Base-by-base conservation (phyloP, 2,329 filamentous ascomycete genomes). In the Fonsecaea erecta region DNA sequence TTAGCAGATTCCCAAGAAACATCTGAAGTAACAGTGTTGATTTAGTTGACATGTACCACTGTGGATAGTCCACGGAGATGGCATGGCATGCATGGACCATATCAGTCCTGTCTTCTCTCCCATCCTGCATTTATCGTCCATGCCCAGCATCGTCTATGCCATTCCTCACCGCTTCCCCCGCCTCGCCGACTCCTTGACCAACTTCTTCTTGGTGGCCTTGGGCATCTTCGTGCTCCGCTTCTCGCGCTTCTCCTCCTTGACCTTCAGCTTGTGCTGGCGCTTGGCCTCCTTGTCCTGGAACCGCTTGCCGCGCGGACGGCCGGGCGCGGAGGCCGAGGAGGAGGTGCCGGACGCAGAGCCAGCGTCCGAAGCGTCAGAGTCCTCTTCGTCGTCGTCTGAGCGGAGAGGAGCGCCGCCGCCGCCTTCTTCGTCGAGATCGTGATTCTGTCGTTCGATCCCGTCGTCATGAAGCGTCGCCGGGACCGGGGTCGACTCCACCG, bases 181-280 rank as follows among this genome's bases (percentile, higher is more conserved):
- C 71, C 86, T 82, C 62, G 86, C 82, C 16, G 84, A 83, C 68
- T 82, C 82, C 62, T 84, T 85, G 28, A 96, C 86, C 64, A 96
- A 79, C 76, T 90, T 91, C 83, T 97, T 98, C 85, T 99, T 99
- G 35, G 97, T 71, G 75, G 96, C 88, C 80, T 99, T 99, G 0
- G 95, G 94, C 80, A 99, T 96, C 83, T 99, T 99, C 3, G 91
- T 90, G 77, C 94, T 92, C 66, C 95, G 84, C 82, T 96, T 93
- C 77, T 97, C 93, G 37, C 92, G 88, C 81, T 97, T 97, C 74
- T 93, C 94, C 74, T 97, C 94, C 80, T 98, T 99, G 71, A 97
- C 90, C 1, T 90, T 89, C 76, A 87, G 86, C 77, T 99, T 99
- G 77, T 97, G 95, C 70, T 87, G 87, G 71, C 89, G 90, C 77